Evolutionary conservation across 148 eudicot species (phyloP).

Genomic region (Rhododendron vialii): DNA sequence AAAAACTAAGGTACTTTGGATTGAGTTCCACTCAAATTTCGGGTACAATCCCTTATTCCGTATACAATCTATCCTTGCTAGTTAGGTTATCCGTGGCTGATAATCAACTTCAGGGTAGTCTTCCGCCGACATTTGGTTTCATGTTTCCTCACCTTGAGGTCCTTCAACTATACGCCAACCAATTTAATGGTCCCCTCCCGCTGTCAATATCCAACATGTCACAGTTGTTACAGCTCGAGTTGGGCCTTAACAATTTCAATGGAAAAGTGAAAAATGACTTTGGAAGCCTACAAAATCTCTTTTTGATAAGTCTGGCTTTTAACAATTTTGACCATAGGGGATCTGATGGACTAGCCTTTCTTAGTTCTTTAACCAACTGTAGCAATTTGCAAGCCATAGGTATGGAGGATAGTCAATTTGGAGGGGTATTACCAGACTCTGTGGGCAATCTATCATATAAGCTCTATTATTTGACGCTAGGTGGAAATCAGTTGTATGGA

Average conservation of each 20-base stretch:
- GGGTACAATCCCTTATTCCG: neutral
- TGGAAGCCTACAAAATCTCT: neutral
- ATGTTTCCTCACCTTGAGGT: neutral
- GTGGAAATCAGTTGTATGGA: neutral
- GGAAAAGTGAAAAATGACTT: conserved; percentile 7
- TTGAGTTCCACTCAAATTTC: neutral
- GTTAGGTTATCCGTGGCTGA: neutral
- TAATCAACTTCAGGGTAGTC: neutral
- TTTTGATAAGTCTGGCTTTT: neutral
- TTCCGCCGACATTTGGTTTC: neutral
- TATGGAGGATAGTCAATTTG: neutral
- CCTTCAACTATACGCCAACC: neutral
- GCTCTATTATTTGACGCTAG: neutral
- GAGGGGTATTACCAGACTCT: neutral
- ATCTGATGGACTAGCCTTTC: conserved; percentile 7
- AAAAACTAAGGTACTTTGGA: neutral
- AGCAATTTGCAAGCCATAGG: neutral
- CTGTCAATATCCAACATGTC: conserved; percentile 11
- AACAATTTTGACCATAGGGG: conserved; percentile 6
- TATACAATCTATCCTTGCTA: neutral
- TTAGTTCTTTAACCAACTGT: conserved; percentile 12
- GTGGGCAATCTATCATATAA: conserved; percentile 6
- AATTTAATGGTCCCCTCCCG: conserved; percentile 11
- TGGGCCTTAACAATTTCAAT: conserved; percentile 2
- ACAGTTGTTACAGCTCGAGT: neutral